These are phyloP conservation scores for Warburgia ugandensis DNA, from an alignment of 164 flowering plant species.

Conservation along the genomic window DNA sequence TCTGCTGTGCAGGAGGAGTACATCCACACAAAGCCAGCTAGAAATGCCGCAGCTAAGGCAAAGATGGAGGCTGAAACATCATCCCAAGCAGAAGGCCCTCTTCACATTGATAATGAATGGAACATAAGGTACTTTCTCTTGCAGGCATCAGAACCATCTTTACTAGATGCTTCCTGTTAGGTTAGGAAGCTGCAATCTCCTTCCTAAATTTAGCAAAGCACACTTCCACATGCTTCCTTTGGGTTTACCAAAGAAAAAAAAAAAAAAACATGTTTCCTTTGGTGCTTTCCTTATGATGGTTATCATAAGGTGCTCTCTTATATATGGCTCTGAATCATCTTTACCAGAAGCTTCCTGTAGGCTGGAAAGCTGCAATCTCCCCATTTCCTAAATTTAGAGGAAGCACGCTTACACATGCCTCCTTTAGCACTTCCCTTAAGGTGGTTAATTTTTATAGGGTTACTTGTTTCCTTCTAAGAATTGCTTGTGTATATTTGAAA, in stretches of 20 bases:
- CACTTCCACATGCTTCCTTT: no score
- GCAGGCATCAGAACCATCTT: background rate
- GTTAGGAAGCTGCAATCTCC: background rate
- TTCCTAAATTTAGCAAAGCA: background rate
- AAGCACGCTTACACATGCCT: no score
- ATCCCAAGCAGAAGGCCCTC: constrained; percentile 32
- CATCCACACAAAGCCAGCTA: constrained; percentile 57
- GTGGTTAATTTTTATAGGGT: no score
- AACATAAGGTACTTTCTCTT: constrained; percentile 60
- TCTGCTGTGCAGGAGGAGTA: constrained; percentile 61
- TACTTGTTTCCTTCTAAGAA: no score
- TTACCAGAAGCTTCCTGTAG: no score
- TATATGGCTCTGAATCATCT: no score
- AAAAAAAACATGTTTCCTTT: no score
- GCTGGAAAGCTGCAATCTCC: no score
- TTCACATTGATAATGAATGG: constrained; percentile 94
- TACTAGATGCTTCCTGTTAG: background rate
- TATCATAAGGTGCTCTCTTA: background rate
- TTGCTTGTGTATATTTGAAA: no score
- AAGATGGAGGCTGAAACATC: constrained; percentile 71
- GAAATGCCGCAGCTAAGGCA: constrained; percentile 87
- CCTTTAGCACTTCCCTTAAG: no score
- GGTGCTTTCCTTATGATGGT: background rate
- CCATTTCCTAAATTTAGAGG: no score
- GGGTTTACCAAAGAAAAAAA: no score